These are phyloP conservation scores for Cadophora malorum DNA, from an alignment of 2,329 filamentous ascomycete genomes.

Conservation along the genomic window DNA sequence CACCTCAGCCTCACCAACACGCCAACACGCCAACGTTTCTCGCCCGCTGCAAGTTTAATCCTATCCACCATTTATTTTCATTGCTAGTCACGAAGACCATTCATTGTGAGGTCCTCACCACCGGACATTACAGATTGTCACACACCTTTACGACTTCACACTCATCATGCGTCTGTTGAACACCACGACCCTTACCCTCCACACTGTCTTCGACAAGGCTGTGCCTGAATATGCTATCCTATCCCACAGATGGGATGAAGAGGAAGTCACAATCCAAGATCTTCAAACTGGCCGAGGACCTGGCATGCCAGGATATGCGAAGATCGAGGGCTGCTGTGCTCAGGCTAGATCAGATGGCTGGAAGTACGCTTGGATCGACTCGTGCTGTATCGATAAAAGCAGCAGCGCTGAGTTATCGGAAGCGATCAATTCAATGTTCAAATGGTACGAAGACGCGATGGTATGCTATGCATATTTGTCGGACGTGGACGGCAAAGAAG, in stretches of 20 bases:
- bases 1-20: not conserved
- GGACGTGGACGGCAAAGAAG: constrained; percentile 3
- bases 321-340: constrained; percentile 23
- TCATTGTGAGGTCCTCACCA: no score
- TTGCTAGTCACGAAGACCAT: not conserved
- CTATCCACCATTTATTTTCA: not conserved
- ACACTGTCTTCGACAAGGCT: constrained; percentile 25
- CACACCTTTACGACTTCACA: not conserved
- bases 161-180: constrained; percentile 26
- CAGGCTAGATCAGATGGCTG: constrained; percentile 18
- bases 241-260: constrained; percentile 28
- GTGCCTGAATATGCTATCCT: constrained; percentile 24
- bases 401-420: constrained; percentile 23
- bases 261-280: constrained; percentile 24
- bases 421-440: constrained; percentile 23
- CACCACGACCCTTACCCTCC: constrained; percentile 26
- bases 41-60: not conserved
- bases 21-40: not conserved
- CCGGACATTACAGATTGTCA: not conserved
- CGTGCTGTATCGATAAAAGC: constrained; percentile 27
- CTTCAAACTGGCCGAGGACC: constrained; percentile 13
- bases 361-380: constrained; percentile 23
- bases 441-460: constrained; percentile 21
- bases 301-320: constrained; percentile 21
- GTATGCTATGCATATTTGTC: constrained; percentile 25